Evolutionary conservation across 495 filamentous ascomycete species (phyloP).

Genomic region (Paragyromitra xinjiangensis): DNA sequence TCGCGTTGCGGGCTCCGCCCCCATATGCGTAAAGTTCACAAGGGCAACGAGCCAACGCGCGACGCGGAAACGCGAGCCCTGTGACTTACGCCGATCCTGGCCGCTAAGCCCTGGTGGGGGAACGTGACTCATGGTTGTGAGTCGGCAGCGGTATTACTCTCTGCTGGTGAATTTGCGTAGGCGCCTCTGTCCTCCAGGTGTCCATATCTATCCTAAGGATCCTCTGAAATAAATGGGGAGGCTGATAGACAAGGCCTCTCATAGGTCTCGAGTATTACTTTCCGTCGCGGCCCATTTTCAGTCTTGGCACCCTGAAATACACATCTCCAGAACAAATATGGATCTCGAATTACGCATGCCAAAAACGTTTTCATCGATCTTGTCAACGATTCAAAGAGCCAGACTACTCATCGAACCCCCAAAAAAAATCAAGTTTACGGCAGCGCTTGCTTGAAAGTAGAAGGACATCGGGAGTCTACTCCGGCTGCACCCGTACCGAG

Average conservation of each 20-base stretch:
- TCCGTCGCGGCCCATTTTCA: not conserved
- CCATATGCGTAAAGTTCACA: constrained; percentile 46
- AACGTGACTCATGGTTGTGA: constrained; percentile 43
- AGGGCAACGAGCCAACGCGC: constrained; percentile 20
- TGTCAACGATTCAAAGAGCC: constrained; percentile 4
- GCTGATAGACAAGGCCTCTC: constrained; percentile 40
- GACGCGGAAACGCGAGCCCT: constrained; percentile 28
- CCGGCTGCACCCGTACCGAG: constrained; percentile 22
- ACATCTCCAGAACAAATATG: constrained; percentile 8
- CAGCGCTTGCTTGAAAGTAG: not conserved
- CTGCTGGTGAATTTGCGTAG: not conserved
- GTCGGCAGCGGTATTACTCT: constrained; percentile 23
- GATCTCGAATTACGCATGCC: constrained; percentile 10
- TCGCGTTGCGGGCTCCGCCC: constrained; percentile 43
- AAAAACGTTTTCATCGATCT: not conserved
- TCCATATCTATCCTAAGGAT: constrained; percentile 43
- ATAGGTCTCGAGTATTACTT: constrained; percentile 23
- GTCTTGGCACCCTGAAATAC: constrained; percentile 41
- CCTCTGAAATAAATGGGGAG: constrained; percentile 44
- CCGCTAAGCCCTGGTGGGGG: constrained; percentile 33
- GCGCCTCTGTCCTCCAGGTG: constrained; percentile 1
- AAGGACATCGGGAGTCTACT: constrained; percentile 5
- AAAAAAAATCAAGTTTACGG: constrained; percentile 6
- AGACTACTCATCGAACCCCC: not conserved
- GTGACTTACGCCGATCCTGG: constrained; percentile 41